Conservation (phyloP, 2,329 filamentous ascomycete species). For the Hypoxylon rubiginosum region DNA sequence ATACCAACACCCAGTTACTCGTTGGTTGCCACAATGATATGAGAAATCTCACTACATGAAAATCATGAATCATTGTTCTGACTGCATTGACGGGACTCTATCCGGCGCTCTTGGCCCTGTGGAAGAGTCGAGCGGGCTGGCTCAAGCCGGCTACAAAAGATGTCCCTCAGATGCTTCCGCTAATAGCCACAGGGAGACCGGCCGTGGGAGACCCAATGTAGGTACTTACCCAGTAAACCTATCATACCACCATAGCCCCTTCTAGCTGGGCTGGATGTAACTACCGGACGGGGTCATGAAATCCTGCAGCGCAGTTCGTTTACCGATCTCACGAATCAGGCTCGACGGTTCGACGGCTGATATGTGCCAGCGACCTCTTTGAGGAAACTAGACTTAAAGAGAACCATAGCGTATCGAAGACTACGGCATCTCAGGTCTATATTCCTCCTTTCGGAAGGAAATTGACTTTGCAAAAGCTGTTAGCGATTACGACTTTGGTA, state of each 20-base stretch:
- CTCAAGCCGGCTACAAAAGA: conserved; percentile 4
- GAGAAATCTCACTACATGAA: neutral
- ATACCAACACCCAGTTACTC: neutral
- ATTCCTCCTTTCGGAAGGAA: conserved; percentile 8
- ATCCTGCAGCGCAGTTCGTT: conserved; percentile 34
- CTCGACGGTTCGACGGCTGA: conserved; percentile 1
- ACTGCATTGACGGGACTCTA: neutral
- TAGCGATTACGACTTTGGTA: conserved; percentile 8
- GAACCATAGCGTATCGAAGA: neutral
- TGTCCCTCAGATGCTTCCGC: conserved; percentile 4
- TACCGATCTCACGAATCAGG: conserved; percentile 17
- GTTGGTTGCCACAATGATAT: conserved; percentile 20
- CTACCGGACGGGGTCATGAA: conserved; percentile 26
- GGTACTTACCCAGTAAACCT: neutral
- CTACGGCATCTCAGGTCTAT: neutral
- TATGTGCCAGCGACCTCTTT: neutral
- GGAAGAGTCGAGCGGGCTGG: conserved; percentile 8
- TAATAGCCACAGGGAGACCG: neutral
- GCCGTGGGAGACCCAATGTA: conserved; percentile 13
- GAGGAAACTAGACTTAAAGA: neutral
- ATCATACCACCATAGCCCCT: conserved; percentile 15
- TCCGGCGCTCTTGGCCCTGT: conserved; percentile 1
- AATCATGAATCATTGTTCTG: neutral
- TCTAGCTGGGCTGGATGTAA: conserved; percentile 15
- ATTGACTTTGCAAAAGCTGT: neutral